Evolutionary conservation across 2,329 filamentous ascomycete species (phyloP).

Genomic region (Trichophyton benhamiae): DNA sequence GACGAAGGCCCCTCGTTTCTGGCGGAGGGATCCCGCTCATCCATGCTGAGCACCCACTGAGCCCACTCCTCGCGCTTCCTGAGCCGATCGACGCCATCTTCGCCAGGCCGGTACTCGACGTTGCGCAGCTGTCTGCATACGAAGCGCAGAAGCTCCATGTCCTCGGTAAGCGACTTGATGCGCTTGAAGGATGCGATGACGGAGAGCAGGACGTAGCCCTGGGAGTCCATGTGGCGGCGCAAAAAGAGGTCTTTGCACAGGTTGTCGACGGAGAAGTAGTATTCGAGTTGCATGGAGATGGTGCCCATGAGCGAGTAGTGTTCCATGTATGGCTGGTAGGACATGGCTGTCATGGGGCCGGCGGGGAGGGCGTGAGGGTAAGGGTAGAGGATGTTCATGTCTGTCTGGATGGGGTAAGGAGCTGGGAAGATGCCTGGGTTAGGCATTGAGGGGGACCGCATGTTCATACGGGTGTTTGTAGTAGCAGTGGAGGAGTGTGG

Average conservation of each 20-base stretch:
- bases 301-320: slow-evolving; percentile 44
- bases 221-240: slow-evolving; percentile 82
- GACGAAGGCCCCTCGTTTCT: slow-evolving; percentile 58
- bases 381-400: slow-evolving; percentile 32
- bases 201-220: slow-evolving; percentile 74
- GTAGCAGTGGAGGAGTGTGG: slow-evolving; percentile 22
- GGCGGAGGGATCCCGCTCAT: slow-evolving; percentile 59
- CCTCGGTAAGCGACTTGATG: slow-evolving; percentile 58
- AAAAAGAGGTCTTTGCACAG: slow-evolving; percentile 86
- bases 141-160: slow-evolving; percentile 60
- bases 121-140: slow-evolving; percentile 60
- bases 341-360: slow-evolving; percentile 43
- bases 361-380: slow-evolving; percentile 47
- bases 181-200: slow-evolving; percentile 81
- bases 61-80: slow-evolving; percentile 66
- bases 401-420: slow-evolving; percentile 28
- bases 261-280: slow-evolving; percentile 96
- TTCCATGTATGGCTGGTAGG: slow-evolving; percentile 48
- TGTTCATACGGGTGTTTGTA: slow-evolving; percentile 37
- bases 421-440: slow-evolving; percentile 39
- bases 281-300: slow-evolving; percentile 59
- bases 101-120: slow-evolving; percentile 62
- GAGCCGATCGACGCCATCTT: slow-evolving; percentile 67
- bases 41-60: slow-evolving; percentile 61
- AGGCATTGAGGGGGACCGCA: slow-evolving; percentile 49